phyloP scores from a whole-genome alignment of 495 filamentous ascomycete genomes.

The Lasiosphaeria ovina region DNA sequence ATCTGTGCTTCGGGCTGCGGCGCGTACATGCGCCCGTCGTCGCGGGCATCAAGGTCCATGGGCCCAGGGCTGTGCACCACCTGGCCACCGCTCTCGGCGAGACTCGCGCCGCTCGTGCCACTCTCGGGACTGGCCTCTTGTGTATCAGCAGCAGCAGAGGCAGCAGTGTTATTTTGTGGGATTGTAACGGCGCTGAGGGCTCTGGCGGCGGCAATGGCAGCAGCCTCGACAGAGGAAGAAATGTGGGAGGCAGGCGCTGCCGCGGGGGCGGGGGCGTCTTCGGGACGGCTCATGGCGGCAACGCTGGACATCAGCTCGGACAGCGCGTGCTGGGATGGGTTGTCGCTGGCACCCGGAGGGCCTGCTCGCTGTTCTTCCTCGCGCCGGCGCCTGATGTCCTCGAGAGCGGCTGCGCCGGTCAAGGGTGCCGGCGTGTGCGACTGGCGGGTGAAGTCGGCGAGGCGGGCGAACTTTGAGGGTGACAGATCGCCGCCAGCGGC shows the following conservation, averaged over 20 bases:
- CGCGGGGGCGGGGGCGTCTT: constrained; percentile 41
- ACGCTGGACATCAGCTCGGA: constrained; percentile 54
- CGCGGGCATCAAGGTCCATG: constrained; percentile 44
- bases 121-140: constrained; percentile 44
- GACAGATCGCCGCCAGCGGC: constrained; percentile 42
- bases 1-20: constrained; percentile 45
- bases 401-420: constrained; percentile 55
- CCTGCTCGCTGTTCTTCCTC: constrained; percentile 47
- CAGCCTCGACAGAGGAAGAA: constrained; percentile 33
- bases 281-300: constrained; percentile 52
- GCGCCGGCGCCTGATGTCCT: constrained; percentile 50
- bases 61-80: constrained; percentile 42
- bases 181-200: constrained; percentile 34
- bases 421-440: constrained; percentile 42
- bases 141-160: constrained; percentile 27
- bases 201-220: constrained; percentile 28
- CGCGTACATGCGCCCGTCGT: constrained; percentile 32
- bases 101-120: constrained; percentile 34
- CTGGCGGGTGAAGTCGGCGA: constrained; percentile 47
- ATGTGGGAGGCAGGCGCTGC: constrained; percentile 12
- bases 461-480: constrained; percentile 52
- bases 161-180: constrained; percentile 30
- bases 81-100: constrained; percentile 33
- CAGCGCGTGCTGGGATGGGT: constrained; percentile 52
- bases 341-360: constrained; percentile 45